A percentile compares a stretch with the other conserved stretches of the same genome.
Conservation (phyloP, 371 early-diverging fungal species). For the Rhizopus delemar region DNA sequence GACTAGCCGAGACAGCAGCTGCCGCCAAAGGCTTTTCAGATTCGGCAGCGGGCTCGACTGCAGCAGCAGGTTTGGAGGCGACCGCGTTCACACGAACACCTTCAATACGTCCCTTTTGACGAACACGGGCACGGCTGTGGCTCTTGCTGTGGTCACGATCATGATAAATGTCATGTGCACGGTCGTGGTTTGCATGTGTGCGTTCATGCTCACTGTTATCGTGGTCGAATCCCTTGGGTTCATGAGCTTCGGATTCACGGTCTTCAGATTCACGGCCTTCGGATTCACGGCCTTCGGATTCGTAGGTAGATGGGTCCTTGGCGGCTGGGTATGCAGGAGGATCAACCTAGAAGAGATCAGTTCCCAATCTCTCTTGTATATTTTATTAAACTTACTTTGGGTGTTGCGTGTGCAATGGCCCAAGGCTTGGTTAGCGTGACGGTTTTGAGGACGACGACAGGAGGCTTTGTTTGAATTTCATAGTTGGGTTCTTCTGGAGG, state of each 20-base stretch:
- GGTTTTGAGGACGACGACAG: conserved; percentile 19
- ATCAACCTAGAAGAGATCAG: too few species aligned
- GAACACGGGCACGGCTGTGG: conserved; percentile 3
- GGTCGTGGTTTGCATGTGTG: too few species aligned
- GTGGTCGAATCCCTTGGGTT: too few species aligned
- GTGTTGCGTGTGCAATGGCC: not conserved
- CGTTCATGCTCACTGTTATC: too few species aligned
- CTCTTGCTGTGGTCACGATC: conserved; percentile 14
- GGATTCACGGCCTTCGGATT: too few species aligned
- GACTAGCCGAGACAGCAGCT: conserved; percentile 8
- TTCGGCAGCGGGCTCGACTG: conserved; percentile 2
- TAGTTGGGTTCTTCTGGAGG: not conserved
- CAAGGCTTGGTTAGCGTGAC: conserved; percentile 10
- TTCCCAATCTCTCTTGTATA: too few species aligned
- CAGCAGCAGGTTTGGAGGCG: conserved; percentile 5
- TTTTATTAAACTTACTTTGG: conserved; percentile 1
- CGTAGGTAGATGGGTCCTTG: too few species aligned
- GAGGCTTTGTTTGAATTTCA: conserved; percentile 19
- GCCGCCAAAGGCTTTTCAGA: conserved; percentile 13
- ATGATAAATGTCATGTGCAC: not conserved
- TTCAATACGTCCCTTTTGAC: conserved; percentile 5
- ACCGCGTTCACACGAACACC: not conserved
- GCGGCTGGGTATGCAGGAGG: too few species aligned
- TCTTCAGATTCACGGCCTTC: too few species aligned
- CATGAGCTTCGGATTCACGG: too few species aligned